Evolutionary conservation across 192 early-diverging fungal species (phyloP), one percentile per base, ranked within the genome.

Genomic region (Powellomyces hirtus): DNA sequence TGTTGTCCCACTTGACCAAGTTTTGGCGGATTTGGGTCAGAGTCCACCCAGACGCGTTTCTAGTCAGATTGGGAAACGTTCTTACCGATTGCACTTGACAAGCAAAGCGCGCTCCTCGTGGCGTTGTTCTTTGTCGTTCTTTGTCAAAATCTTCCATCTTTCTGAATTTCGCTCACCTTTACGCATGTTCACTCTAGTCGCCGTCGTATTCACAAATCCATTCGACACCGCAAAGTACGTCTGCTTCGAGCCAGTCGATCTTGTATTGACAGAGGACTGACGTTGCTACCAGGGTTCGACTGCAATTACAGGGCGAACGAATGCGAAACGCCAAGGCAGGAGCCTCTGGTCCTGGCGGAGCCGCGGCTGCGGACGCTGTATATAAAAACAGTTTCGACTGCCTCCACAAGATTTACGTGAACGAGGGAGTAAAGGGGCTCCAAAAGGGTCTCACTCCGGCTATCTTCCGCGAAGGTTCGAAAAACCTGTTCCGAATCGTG

Each of bases 151-250:
- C 18, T 42, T 11, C 8, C 40, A 42, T 42, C 40, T 18, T 42
- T 18, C 10, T 8, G 18, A 42, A 11, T 18, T 42, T 49, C 26
- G 46, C 46, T 49, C 16, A 5, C 46, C 26, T 49, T 14, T 49
- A 2, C 14, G n/a, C n/a, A n/a, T n/a, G n/a, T n/a, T 42, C 38
- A n/a, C 37, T 40, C 31, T 56, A 81, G 84, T 80, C 57, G 89
- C 89, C 13, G 87, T 89, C 27, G 73, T 90, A 51, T 90, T 90
- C 70, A 90, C 89, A 49, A 88, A 89, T 75, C 89, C 89, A 1
- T 90, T 90, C 62, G 89, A 90, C 55, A 90, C 89, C 44, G 89
- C 86, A 72, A 90, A 90, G 80, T 85, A 75, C 63, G 55, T 13
- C 0, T 24, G 22, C 4, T 26, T 6, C 40, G 27, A 24, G 58